phyloP scores from a whole-genome alignment of 169 alveolate genomes.

The Babesia gibsoni region DNA sequence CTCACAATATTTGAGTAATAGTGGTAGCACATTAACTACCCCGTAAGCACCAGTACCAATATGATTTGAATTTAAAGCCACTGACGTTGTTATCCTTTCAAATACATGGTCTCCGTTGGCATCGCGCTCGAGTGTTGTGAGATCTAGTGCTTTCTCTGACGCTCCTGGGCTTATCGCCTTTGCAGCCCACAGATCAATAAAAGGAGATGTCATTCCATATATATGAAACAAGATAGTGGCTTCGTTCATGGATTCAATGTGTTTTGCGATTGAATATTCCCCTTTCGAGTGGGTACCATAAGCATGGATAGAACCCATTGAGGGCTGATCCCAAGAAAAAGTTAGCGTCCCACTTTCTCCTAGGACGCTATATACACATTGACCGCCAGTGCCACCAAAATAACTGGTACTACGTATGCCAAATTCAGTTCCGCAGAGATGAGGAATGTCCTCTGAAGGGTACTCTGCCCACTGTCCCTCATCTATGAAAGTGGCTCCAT shows the following conservation, averaged over 20 bases:
- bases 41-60: background rate
- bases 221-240: conserved; percentile 79
- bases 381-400: conserved; percentile 74
- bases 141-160: conserved; percentile 16
- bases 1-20: background rate
- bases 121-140: conserved; percentile 8
- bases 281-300: conserved; percentile 70
- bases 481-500: conserved; percentile 21
- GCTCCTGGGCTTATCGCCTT: conserved; percentile 39
- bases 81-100: background rate
- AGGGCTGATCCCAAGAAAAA: conserved; percentile 73
- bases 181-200: conserved; percentile 52
- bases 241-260: conserved; percentile 75
- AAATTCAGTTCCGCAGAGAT: conserved; percentile 77
- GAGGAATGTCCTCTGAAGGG: conserved; percentile 79
- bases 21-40: conserved; percentile 18
- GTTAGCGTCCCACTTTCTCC: conserved; percentile 72
- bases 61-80: background rate
- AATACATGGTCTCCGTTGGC: conserved; percentile 14
- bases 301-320: conserved; percentile 68
- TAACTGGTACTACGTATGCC: conserved; percentile 77
- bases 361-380: conserved; percentile 67
- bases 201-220: conserved; percentile 69
- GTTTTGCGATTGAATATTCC: conserved; percentile 68
- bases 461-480: conserved; percentile 80